Evolutionary conservation across 2,329 filamentous ascomycete species (phyloP).

Genomic region (Didymella keratinophila): DNA sequence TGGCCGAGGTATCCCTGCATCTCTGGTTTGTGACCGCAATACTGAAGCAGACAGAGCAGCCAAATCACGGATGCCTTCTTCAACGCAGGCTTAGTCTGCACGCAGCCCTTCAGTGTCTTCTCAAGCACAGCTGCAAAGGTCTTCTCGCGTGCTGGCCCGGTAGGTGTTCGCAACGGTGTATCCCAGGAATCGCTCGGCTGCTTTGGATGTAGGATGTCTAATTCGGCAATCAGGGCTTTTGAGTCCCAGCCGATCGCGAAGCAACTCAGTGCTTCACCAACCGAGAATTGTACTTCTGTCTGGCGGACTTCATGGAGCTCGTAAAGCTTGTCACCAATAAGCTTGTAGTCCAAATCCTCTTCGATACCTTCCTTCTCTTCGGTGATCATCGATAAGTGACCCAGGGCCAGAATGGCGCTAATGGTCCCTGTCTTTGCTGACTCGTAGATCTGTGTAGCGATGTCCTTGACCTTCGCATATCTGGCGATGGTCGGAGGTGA

Average conservation of each 20-base stretch:
- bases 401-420: conserved; percentile 80
- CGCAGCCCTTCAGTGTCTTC: conserved; percentile 78
- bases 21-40: conserved; percentile 79
- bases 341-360: conserved; percentile 53
- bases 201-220: conserved; percentile 73
- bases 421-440: conserved; percentile 83
- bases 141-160: conserved; percentile 48
- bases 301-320: conserved; percentile 83
- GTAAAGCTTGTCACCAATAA: conserved; percentile 74
- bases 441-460: conserved; percentile 69
- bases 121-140: conserved; percentile 67
- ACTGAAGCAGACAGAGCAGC: conserved; percentile 90
- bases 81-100: conserved; percentile 84
- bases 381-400: conserved; percentile 73
- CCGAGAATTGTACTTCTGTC: conserved; percentile 86
- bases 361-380: conserved; percentile 51
- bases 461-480: conserved; percentile 51
- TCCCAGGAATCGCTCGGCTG: conserved; percentile 46
- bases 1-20: conserved; percentile 78
- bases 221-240: conserved; percentile 74
- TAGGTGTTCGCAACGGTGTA: conserved; percentile 38
- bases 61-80: conserved; percentile 94
- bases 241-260: conserved; percentile 84
- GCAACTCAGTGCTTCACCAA: conserved; percentile 86
- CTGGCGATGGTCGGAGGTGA: conserved; percentile 50